A percentile compares a stretch with the other conserved stretches of the same genome.
phyloP scores from a whole-genome alignment of 768 basidiomycete species.

The Peribolospora kevripleyi region DNA sequence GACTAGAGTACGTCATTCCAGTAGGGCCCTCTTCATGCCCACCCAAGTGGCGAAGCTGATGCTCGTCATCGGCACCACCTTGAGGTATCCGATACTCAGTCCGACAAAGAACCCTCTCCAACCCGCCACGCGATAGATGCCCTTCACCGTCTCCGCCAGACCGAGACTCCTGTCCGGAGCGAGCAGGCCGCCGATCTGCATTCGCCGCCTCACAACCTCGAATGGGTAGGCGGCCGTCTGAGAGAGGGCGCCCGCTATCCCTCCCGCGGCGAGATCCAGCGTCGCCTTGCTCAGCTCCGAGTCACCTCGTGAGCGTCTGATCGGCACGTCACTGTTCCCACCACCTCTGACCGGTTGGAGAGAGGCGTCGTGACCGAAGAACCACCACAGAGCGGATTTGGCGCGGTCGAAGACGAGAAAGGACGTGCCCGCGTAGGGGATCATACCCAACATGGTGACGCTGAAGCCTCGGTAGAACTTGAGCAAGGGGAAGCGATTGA shows the following conservation, averaged over 20 bases:
- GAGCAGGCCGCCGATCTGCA: conserved; percentile 81
- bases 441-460: conserved; percentile 70
- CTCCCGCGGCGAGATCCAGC: conserved; percentile 60
- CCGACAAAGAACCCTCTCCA: conserved; percentile 81
- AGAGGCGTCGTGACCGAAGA: conserved; percentile 19
- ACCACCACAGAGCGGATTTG: conserved; percentile 30
- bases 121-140: conserved; percentile 43
- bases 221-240: conserved; percentile 89
- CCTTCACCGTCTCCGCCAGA: conserved; percentile 49
- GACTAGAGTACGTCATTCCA: no score
- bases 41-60: conserved; percentile 86
- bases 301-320: conserved; percentile 18
- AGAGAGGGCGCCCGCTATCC: conserved; percentile 54
- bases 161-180: conserved; percentile 50
- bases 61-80: conserved; percentile 88
- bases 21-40: conserved; percentile 33
- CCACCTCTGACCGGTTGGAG: conserved; percentile 1
- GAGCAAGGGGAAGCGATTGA: conserved; percentile 45
- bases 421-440: conserved; percentile 85
- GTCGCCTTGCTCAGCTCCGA: conserved; percentile 13
- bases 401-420: conserved; percentile 71
- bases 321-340: conserved; percentile 20
- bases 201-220: conserved; percentile 68
- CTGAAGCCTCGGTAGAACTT: conserved; percentile 97
- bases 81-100: conserved; percentile 69